phyloP scores from a whole-genome alignment of 306 rosid species.

The Quercus wislizeni region DNA sequence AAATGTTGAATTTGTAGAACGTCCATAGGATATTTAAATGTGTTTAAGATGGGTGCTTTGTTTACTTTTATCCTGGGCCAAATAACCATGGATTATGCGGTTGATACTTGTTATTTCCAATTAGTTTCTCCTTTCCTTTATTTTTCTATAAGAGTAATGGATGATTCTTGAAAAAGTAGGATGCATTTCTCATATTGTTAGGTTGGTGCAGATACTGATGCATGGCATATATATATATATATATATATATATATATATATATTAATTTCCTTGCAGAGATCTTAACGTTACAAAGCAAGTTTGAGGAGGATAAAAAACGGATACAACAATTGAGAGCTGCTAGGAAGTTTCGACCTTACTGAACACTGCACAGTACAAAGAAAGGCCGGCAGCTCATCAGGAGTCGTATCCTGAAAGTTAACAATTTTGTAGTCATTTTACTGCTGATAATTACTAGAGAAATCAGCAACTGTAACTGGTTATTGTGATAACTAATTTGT shows the following conservation, averaged over 20 bases:
- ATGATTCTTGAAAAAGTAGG: neutral
- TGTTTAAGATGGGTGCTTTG: neutral
- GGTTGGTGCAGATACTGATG: constrained; percentile 13
- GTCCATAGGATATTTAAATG: neutral
- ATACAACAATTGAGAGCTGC: constrained; percentile 84
- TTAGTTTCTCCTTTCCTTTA: too few relatives aligned
- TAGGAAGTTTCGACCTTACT: constrained; percentile 87
- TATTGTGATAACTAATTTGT: too few relatives aligned
- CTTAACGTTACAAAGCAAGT: constrained; percentile 77
- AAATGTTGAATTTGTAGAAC: too few relatives aligned
- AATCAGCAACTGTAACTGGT: too few relatives aligned
- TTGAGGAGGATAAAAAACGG: constrained; percentile 77
- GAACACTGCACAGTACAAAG: constrained; percentile 1
- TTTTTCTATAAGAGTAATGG: neutral
- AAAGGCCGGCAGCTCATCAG: neutral
- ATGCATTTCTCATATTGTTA: neutral
- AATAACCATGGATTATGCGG: neutral
- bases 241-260: too few relatives aligned
- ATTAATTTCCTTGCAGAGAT: constrained; percentile 59
- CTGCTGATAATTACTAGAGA: too few relatives aligned
- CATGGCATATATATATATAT: neutral
- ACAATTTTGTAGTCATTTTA: neutral
- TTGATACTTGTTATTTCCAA: neutral
- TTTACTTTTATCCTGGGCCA: neutral
- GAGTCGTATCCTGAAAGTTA: neutral